Evolutionary conservation across 2,329 filamentous ascomycete species (phyloP).

Genomic region (Botrytis porri): DNA sequence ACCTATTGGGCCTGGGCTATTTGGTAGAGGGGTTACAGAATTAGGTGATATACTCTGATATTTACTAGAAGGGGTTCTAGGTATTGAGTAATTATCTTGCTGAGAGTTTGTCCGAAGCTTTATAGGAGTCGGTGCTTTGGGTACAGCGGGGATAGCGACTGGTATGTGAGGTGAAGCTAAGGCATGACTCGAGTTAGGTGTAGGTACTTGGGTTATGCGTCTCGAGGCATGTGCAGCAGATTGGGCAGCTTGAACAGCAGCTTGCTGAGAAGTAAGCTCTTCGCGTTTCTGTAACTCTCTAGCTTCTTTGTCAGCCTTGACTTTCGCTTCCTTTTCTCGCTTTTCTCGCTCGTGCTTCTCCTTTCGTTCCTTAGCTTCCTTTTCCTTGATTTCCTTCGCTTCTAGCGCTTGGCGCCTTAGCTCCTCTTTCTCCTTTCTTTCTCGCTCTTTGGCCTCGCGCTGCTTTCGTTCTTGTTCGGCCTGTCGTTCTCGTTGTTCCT

Average conservation of each 20-base stretch:
- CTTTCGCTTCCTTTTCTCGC: conserved; percentile 55
- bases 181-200: conserved; percentile 53
- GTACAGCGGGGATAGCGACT: conserved; percentile 74
- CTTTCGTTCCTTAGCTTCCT: conserved; percentile 53
- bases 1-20: conserved; percentile 61
- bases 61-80: conserved; percentile 58
- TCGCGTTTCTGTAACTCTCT: conserved; percentile 51
- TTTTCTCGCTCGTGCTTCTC: conserved; percentile 58
- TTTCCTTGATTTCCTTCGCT: conserved; percentile 63
- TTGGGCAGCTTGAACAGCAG: conserved; percentile 40
- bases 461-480: conserved; percentile 82
- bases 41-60: conserved; percentile 61
- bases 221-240: conserved; percentile 45
- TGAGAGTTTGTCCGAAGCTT: conserved; percentile 69
- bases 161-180: conserved; percentile 77
- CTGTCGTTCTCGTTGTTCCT: conserved; percentile 83
- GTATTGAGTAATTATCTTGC: conserved; percentile 66
- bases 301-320: conserved; percentile 44
- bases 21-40: conserved; percentile 60
- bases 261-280: conserved; percentile 41
- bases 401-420: conserved; percentile 77
- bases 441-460: conserved; percentile 73
- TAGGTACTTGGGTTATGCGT: conserved; percentile 46
- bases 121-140: conserved; percentile 78
- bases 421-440: conserved; percentile 83